phyloP scores from a whole-genome alignment of 2,329 filamentous ascomycete species.

The Diaporthe sp. region DNA sequence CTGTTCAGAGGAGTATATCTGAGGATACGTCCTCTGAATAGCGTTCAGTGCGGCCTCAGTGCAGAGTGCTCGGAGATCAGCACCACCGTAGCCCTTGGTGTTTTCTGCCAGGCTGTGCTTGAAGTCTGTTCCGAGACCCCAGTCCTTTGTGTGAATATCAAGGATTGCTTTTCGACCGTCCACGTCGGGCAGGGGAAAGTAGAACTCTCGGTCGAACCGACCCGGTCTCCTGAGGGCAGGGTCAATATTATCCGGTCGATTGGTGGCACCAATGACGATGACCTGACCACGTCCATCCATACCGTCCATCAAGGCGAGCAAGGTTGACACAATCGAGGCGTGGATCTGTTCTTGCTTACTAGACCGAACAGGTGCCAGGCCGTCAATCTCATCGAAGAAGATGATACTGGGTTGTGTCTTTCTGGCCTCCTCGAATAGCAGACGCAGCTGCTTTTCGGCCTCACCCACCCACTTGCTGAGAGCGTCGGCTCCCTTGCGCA shows the following conservation, averaged over 20 bases:
- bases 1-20: constrained; percentile 91
- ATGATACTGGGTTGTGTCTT: constrained; percentile 98
- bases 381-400: constrained; percentile 99
- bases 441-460: constrained; percentile 91
- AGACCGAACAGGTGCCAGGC: constrained; percentile 92
- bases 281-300: constrained; percentile 99
- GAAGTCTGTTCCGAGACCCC: constrained; percentile 84
- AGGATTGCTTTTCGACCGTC: constrained; percentile 86
- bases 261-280: constrained; percentile 98
- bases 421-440: constrained; percentile 94
- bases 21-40: constrained; percentile 93
- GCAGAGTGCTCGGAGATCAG: constrained; percentile 91
- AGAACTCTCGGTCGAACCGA: constrained; percentile 97
- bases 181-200: constrained; percentile 90
- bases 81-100: constrained; percentile 97
- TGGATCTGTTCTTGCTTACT: constrained; percentile 99
- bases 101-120: constrained; percentile 86
- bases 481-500: constrained; percentile 98
- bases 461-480: constrained; percentile 99
- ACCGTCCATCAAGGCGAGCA: constrained; percentile 95
- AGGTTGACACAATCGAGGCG: constrained; percentile 93
- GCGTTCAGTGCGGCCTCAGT: constrained; percentile 96
- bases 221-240: constrained; percentile 94
- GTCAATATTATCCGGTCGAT: constrained; percentile 95
- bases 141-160: constrained; percentile 94